These are phyloP conservation scores for Elongisporangium anandrum DNA, from an alignment of 352 stramenopile genomes.

Conservation along the genomic window DNA sequence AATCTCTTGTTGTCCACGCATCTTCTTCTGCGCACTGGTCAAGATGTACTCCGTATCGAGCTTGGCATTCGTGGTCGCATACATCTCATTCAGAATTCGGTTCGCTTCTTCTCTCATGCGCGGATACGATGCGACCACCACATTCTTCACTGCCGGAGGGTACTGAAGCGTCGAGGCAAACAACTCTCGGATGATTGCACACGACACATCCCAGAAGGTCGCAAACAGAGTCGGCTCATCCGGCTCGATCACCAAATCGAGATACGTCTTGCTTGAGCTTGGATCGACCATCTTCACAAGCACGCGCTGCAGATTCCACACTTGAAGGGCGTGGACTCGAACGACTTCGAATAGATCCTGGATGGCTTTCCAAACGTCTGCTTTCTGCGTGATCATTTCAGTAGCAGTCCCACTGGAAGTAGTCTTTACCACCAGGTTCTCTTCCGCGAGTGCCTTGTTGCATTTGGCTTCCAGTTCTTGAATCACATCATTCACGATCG, in stretches of 20 bases:
- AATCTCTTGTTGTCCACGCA: conserved; percentile 5
- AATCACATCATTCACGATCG: conserved; percentile 78
- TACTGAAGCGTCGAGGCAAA: conserved; percentile 62
- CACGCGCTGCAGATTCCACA: conserved; percentile 86
- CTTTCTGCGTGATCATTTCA: conserved; percentile 40
- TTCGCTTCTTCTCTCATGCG: conserved; percentile 74
- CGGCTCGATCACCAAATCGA: conserved; percentile 63
- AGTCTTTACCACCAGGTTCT: conserved; percentile 42
- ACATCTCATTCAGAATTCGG: conserved; percentile 56
- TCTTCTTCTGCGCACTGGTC: conserved; percentile 11
- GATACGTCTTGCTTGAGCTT: conserved; percentile 38
- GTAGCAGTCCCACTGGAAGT: conserved; percentile 5
- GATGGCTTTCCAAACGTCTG: conserved; percentile 76
- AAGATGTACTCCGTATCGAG: neutral
- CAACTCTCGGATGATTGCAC: conserved; percentile 69
- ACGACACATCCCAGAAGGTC: conserved; percentile 85
- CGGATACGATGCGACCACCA: conserved; percentile 75
- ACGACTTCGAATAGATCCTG: conserved; percentile 77
- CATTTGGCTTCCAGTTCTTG: conserved; percentile 76
- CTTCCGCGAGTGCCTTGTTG: conserved; percentile 47
- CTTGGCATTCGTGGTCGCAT: conserved; percentile 32
- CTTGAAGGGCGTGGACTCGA: conserved; percentile 61
- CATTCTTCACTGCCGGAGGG: conserved; percentile 47
- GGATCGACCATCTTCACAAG: conserved; percentile 72
- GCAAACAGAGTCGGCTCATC: conserved; percentile 79